phyloP scores from a whole-genome alignment of 495 filamentous ascomycete species.

The Neurospora sublineolata region DNA sequence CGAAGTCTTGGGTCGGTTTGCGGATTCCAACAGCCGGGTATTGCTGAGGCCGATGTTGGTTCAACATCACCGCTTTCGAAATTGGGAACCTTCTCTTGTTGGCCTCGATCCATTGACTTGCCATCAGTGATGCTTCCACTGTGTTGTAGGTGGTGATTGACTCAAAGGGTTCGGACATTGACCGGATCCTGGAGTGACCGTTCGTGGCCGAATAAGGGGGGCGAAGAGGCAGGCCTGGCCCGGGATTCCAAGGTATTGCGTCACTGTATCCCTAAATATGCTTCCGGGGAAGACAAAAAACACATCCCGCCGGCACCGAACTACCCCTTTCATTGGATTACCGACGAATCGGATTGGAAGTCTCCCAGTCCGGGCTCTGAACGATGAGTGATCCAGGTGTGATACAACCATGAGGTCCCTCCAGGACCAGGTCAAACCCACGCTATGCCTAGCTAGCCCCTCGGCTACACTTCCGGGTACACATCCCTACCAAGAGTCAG shows the following conservation, averaged over 20 bases:
- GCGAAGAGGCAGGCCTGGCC: background rate
- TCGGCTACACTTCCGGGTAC: constrained; percentile 44
- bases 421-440: background rate
- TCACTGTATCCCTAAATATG: background rate
- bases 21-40: background rate
- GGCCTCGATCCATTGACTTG: background rate
- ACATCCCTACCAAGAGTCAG: constrained; percentile 36
- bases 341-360: background rate
- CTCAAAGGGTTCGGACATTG: background rate
- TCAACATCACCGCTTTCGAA: background rate
- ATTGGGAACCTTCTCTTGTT: background rate
- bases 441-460: background rate
- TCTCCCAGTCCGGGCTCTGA: background rate
- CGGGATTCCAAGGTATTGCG: background rate
- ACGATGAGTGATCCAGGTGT: background rate
- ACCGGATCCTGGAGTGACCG: background rate
- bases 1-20: background rate
- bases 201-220: background rate
- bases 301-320: background rate
- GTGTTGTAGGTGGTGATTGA: background rate
- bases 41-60: background rate
- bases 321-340: background rate
- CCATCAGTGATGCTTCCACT: background rate
- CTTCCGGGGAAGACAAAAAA: background rate
- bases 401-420: background rate